Conservation (phyloP, 139 green algal species). For the Chlorella sp. region DNA sequence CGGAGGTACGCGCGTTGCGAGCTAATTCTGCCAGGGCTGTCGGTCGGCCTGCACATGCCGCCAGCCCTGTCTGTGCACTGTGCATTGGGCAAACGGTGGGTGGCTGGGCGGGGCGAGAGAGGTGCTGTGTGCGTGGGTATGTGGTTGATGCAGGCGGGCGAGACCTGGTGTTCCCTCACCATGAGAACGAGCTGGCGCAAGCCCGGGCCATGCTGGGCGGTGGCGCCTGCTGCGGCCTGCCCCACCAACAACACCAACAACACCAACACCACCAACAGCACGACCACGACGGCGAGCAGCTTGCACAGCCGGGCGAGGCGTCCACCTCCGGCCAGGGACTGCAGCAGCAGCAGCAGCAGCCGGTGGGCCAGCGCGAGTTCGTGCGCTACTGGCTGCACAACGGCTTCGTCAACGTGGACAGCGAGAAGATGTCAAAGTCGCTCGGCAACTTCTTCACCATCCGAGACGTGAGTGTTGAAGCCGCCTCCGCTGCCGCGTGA, state of each 20-base stretch:
- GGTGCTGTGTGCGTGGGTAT: too few relatives aligned
- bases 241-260: neutral
- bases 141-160: conserved; percentile 41
- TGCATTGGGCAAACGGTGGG: too few relatives aligned
- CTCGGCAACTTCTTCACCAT: conserved; percentile 99
- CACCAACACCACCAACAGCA: neutral
- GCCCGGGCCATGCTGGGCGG: conserved; percentile 31
- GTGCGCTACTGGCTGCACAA: conserved; percentile 95
- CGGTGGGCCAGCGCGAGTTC: conserved; percentile 52
- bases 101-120: too few relatives aligned
- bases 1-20: conserved; percentile 50
- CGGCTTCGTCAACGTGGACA: conserved; percentile 92
- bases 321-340: neutral
- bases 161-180: conserved; percentile 91
- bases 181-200: conserved; percentile 97
- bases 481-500: too few relatives aligned
- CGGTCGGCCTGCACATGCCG: too few relatives aligned
- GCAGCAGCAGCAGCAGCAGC: neutral
- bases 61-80: too few relatives aligned
- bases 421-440: conserved; percentile 97
- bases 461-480: conserved; percentile 18
- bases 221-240: conserved; percentile 13
- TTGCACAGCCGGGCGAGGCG: neutral
- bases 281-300: neutral
- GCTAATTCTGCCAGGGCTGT: too few relatives aligned